phyloP scores from a whole-genome alignment of 2,329 filamentous ascomycete genomes.

The Penicillium sp. region DNA sequence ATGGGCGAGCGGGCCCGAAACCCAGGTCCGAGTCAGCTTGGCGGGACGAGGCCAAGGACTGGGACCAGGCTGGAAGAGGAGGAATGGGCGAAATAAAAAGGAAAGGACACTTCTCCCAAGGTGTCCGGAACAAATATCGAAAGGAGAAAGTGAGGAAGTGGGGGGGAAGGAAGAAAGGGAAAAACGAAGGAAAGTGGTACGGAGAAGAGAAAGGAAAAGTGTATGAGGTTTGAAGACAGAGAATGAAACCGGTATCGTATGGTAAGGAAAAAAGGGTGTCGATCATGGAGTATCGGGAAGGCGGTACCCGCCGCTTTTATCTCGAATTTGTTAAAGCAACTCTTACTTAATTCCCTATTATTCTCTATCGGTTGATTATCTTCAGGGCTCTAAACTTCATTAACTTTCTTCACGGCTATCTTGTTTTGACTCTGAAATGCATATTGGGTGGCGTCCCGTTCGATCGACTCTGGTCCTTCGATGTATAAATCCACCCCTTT shows the following conservation, averaged over 20 bases:
- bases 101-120: slow-evolving; percentile 10
- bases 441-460: background rate
- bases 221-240: slow-evolving; percentile 12
- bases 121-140: slow-evolving; percentile 11
- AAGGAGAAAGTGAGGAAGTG: slow-evolving; percentile 3
- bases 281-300: slow-evolving; percentile 14
- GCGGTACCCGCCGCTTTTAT: slow-evolving; percentile 12
- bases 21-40: slow-evolving; percentile 49
- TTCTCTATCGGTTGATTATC: too few species aligned
- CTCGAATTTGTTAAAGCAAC: background rate
- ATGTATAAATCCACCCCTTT: background rate
- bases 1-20: slow-evolving; percentile 47
- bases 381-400: background rate
- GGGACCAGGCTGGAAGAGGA: slow-evolving; percentile 40
- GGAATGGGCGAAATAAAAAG: slow-evolving; percentile 18
- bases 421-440: background rate
- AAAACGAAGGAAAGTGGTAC: slow-evolving; percentile 16
- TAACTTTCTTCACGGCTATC: background rate
- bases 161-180: slow-evolving; percentile 5
- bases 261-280: slow-evolving; percentile 12
- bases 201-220: slow-evolving; percentile 24
- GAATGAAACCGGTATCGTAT: slow-evolving; percentile 17
- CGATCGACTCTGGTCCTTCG: background rate
- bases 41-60: slow-evolving; percentile 50
- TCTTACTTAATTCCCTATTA: too few species aligned